Evolutionary conservation across 169 alveolate species (phyloP), one percentile per base, ranked within the genome.

Genomic region (Miamiensis avidus): DNA sequence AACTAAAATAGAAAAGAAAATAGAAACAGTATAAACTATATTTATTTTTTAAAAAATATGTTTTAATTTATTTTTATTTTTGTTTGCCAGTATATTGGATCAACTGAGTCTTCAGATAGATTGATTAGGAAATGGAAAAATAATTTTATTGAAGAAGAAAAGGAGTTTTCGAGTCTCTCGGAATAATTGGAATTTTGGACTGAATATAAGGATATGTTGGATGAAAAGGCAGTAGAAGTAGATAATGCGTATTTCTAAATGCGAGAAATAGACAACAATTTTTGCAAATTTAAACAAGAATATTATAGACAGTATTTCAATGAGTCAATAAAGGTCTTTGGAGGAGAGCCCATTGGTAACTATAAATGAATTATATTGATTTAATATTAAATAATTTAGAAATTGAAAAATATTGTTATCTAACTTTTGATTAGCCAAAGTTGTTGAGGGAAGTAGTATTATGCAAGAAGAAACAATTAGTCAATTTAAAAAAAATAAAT

Each of bases 151-250:
- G 69, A 49, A 49, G 20, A 49, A 49, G 69, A 49, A 20, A 49
- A 49, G 20, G 4, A 49, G 69, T 49, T 49, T 49, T 49, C 20
- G 26, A 20, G 20, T 11, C 4, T 77, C 27, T 30, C 28, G 27
- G 82, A 77, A 77, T 32, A 0, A 25, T 33, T 31, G 0, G 82
- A 77, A 31, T 77, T 31, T 33, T 77, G 82, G 82, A 77, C 74
- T 33, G 74, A 77, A 77, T 77, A 32, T 77, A 33, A 77, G 28
- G 82, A 77, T 34, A 77, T 77, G 82, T 33, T 77, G 72, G 64
- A 77, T 30, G 82, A 77, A 33, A 77, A 77, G n/a, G 31, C 65
- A 29, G 28, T 32, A 31, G 82, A 77, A 77, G n/a, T 77, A 31
- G 64, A 77, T 25, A 33, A 33, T 33, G 82, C 82, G 0, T 25